These are phyloP conservation scores for Trichosporon coremiiforme DNA, from an alignment of 1,284 basidiomycete species.

Conservation along the genomic window DNA sequence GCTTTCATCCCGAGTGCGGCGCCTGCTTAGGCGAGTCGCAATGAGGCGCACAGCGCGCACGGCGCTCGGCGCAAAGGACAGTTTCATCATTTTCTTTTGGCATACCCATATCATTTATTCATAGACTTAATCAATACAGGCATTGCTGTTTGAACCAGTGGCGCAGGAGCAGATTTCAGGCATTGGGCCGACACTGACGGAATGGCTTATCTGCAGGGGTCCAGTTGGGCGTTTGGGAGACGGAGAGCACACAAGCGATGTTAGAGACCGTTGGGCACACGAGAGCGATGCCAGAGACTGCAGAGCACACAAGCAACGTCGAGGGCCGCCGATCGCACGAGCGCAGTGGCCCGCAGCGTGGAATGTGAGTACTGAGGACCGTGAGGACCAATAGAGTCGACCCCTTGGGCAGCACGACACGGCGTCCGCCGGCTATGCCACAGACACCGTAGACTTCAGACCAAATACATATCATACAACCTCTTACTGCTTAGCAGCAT, in stretches of 20 bases:
- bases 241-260: no score
- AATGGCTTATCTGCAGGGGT: not conserved
- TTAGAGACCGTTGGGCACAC: no score
- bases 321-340: no score
- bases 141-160: slow-evolving; percentile 5
- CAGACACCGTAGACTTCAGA: no score
- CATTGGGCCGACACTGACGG: not conserved
- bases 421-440: no score
- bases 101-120: not conserved
- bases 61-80: not conserved
- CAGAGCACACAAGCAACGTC: no score
- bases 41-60: no score
- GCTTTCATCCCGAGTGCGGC: slow-evolving; percentile 61
- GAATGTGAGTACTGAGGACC: no score
- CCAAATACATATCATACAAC: not conserved
- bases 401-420: no score
- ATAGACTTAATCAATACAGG: slow-evolving; percentile 6
- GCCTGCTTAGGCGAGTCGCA: not conserved
- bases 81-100: not conserved
- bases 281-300: no score
- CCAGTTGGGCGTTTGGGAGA: not conserved
- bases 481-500: slow-evolving; percentile 18
- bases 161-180: not conserved
- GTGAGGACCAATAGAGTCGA: no score
- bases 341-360: no score